A percentile compares a stretch with the other conserved stretches of the same genome.
phyloP scores from a whole-genome alignment of 1,284 basidiomycete species.

The Naganishia liquefaciens region DNA sequence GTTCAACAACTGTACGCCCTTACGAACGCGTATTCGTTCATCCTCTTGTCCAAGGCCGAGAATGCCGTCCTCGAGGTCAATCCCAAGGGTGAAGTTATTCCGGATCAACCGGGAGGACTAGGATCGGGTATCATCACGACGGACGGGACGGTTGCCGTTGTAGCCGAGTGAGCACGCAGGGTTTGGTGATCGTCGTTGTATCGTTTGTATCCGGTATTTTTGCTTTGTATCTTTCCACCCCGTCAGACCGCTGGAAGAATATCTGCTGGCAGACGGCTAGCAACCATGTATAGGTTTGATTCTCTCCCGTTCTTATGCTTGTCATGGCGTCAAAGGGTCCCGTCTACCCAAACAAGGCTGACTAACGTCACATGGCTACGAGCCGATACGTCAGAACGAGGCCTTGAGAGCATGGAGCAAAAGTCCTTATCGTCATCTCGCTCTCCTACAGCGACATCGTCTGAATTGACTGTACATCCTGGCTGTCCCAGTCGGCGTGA shows the following conservation, averaged over 20 bases:
- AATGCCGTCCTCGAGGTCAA: constrained; percentile 35
- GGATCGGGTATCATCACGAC: constrained; percentile 22
- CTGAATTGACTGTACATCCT: no score
- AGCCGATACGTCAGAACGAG: no score
- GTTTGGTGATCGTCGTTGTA: background rate
- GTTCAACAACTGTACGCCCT: constrained; percentile 31
- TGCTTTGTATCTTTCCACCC: background rate
- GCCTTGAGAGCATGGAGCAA: no score
- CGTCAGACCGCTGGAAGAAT: background rate
- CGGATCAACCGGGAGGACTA: constrained; percentile 19
- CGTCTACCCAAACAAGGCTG: no score
- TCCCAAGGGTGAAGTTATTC: constrained; percentile 31
- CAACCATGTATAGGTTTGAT: no score
- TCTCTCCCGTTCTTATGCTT: no score
- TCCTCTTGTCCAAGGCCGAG: constrained; percentile 34
- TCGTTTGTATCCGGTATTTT: background rate
- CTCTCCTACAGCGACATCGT: no score
- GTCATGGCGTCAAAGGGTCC: no score
- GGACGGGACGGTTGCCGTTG: constrained; percentile 15
- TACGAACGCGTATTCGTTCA: constrained; percentile 29
- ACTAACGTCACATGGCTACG: no score
- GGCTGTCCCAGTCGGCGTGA: background rate
- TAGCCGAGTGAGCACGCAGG: background rate
- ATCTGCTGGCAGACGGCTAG: no score
- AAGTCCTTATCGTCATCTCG: no score